These are phyloP conservation scores for Talaromyces funiculosus DNA, from an alignment of 2,329 filamentous ascomycete genomes.

Conservation along the genomic window DNA sequence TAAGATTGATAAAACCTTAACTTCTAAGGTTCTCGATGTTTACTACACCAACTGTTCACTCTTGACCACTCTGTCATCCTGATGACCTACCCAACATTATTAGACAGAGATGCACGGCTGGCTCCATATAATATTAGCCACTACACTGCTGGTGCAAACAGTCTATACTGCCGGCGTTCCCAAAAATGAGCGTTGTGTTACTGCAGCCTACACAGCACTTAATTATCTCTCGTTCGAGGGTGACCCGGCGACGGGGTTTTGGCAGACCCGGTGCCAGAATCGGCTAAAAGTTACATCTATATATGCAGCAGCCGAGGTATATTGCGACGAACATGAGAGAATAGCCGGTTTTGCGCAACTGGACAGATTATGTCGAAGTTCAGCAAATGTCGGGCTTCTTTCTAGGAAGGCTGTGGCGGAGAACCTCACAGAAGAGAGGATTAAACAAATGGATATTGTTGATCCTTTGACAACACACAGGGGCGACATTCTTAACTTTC, in stretches of 20 bases:
- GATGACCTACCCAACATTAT: not conserved
- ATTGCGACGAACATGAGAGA: not conserved
- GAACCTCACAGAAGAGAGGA: not conserved
- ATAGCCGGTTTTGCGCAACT: not conserved
- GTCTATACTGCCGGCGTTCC: not conserved
- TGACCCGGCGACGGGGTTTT: slow-evolving; percentile 16
- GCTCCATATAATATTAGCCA: not conserved
- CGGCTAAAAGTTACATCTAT: not conserved
- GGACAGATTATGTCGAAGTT: not conserved
- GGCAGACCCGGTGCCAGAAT: slow-evolving; percentile 29
- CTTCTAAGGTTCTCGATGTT: not conserved
- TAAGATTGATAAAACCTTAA: slow-evolving; percentile 9
- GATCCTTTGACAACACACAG: not conserved
- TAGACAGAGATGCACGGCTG: slow-evolving; percentile 1
- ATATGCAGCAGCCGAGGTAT: not conserved
- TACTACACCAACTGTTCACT: not conserved
- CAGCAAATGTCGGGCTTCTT: not conserved
- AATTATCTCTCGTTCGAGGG: slow-evolving; percentile 29
- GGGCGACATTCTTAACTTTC: not conserved
- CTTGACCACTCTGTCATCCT: not conserved
- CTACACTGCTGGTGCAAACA: not conserved
- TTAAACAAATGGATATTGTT: not conserved
- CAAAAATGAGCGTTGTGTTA: slow-evolving; percentile 26
- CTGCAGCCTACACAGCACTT: slow-evolving; percentile 27
- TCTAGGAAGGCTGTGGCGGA: not conserved